Evolutionary conservation across 257 asterid species (phyloP).

Genomic region (Anisodus tanguticus): DNA sequence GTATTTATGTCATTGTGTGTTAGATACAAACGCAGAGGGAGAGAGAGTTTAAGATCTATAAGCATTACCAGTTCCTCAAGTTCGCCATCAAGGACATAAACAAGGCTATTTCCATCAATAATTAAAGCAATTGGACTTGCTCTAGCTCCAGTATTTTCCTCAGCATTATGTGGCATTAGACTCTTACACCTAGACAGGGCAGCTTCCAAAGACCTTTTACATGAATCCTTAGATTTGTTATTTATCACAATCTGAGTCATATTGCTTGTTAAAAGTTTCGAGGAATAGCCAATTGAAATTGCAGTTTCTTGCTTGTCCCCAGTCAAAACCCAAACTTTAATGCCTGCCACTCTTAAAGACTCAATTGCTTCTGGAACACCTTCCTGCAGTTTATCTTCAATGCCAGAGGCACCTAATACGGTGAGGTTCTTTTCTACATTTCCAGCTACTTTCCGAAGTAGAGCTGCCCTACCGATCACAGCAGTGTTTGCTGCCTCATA

Average conservation of each 20-base stretch:
- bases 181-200: constrained; percentile 58
- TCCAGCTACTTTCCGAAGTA: constrained; percentile 85
- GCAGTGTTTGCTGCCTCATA: constrained; percentile 90
- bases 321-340: constrained; percentile 97
- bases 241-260: constrained; percentile 83
- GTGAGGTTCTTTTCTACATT: constrained; percentile 68
- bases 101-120: constrained; percentile 97
- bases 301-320: constrained; percentile 99
- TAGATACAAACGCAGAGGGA: constrained; percentile 22
- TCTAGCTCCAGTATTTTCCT: constrained; percentile 43
- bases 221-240: constrained; percentile 72
- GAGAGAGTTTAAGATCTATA: constrained; percentile 25
- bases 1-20: too few species aligned
- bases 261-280: constrained; percentile 78
- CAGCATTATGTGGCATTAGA: constrained; percentile 33
- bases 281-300: constrained; percentile 92
- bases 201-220: constrained; percentile 77
- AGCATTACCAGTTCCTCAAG: constrained; percentile 83
- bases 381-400: constrained; percentile 91
- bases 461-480: constrained; percentile 80
- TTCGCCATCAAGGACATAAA: constrained; percentile 84
- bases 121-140: constrained; percentile 63
- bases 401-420: constrained; percentile 84
- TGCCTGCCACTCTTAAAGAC: constrained; percentile 85
- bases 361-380: constrained; percentile 99